These are phyloP conservation scores for Coemansia reversa DNA, from an alignment of 192 early-diverging fungal species.

Conservation along the genomic window DNA sequence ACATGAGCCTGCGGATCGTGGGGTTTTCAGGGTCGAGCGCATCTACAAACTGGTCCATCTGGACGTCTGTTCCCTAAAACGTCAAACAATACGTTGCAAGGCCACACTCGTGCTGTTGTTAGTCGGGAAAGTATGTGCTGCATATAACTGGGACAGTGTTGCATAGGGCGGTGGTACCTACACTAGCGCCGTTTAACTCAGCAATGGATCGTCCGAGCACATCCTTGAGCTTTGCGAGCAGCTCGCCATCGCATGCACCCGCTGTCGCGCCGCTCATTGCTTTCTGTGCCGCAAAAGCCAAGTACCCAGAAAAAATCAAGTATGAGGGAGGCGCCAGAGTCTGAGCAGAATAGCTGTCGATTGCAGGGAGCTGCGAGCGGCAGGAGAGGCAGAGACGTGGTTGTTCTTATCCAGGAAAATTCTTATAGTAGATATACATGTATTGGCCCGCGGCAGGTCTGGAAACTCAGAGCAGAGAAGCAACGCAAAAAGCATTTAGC, in stretches of 20 bases:
- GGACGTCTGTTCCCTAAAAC: conserved; percentile 27
- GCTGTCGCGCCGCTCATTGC: conserved; percentile 12
- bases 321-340: too few species aligned
- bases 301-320: too few species aligned
- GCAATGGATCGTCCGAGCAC: conserved; percentile 26
- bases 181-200: conserved; percentile 30
- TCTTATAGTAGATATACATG: not conserved
- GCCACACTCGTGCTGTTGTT: not conserved
- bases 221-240: conserved; percentile 20
- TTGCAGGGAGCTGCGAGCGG: not conserved
- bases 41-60: conserved; percentile 35
- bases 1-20: conserved; percentile 30
- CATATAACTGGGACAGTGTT: not conserved
- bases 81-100: not conserved
- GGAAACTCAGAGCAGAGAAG: not conserved
- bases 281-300: not conserved
- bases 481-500: too few species aligned
- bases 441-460: not conserved
- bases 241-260: conserved; percentile 12
- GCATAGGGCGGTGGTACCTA: conserved; percentile 15
- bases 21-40: conserved; percentile 31
- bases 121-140: not conserved
- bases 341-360: not conserved
- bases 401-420: too few species aligned
- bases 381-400: not conserved